Base-by-base conservation (phyloP, 108 stramenopile genomes). In the Pseudonitzschia multiseries region DNA sequence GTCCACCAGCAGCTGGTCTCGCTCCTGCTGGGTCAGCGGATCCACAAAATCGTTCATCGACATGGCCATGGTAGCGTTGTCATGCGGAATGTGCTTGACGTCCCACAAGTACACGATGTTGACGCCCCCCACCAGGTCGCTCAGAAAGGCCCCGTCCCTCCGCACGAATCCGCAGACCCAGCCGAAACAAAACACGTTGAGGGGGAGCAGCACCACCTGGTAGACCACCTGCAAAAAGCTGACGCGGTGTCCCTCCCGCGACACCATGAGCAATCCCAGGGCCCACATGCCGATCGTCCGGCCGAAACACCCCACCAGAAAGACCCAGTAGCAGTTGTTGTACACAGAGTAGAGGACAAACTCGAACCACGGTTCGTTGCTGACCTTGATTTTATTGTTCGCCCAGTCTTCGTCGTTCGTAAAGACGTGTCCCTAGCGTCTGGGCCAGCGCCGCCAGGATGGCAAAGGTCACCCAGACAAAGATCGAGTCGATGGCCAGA, bases 221-320 rank as follows among this genome's bases (percentile, higher is more conserved):
- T 4, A 15, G 36, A 22, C 15, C 21, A 67, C 66, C 46, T 67
- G 20, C 2, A 18, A 48, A 9, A 67, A 48, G 13, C 8, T 12
- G 42, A 67, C 28, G 18, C 66, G 31, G 21, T 31, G 12, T 67
- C 80, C 48, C 20, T 69, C 24, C 46, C 18, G 28, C 17, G 27
- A 33, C 27, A 82, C 71, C 28, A 82, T 57, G 29, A 40, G 56
- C 29, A 82, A 24, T 36, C 81, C 81, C 17, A 76, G 28, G 0
- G 75, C 65, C 24, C 56, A 56, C 65, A 73, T 75, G 15, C 81
- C 81, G 32, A 78, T 20, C 17, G 81, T 82, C 44, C 68, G 57
- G 2, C 81, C 64, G 0, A 68, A 24, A 2, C 66, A 41, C 8
- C 43, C 69, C 8, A 68, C 24, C 18, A 44, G 50, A 17, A 65